These are phyloP conservation scores for Termitomyces sp. DNA, from an alignment of 768 basidiomycete genomes.

Conservation along the genomic window DNA sequence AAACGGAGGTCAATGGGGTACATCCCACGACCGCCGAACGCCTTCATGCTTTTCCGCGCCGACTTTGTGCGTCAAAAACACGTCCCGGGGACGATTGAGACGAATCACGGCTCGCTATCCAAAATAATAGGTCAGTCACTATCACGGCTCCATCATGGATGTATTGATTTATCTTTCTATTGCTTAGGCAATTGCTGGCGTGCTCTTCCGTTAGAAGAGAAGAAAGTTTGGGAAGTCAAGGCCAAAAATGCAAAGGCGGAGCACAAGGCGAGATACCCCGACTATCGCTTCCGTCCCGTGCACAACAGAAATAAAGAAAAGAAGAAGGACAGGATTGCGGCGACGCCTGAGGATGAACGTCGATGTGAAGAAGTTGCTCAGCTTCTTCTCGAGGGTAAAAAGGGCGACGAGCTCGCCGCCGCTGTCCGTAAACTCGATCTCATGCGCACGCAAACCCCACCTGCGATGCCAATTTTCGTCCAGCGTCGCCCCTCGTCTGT, in stretches of 20 bases:
- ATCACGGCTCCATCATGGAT: slow-evolving; percentile 8
- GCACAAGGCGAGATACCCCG: slow-evolving; percentile 63
- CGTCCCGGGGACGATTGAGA: slow-evolving; percentile 66
- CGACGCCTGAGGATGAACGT: slow-evolving; percentile 51
- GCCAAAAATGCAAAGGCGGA: slow-evolving; percentile 72
- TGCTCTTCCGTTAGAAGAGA: slow-evolving; percentile 63
- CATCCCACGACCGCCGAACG: slow-evolving; percentile 79
- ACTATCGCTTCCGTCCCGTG: slow-evolving; percentile 55
- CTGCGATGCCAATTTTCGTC: slow-evolving; percentile 20
- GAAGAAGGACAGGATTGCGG: slow-evolving; percentile 30
- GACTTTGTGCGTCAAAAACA: slow-evolving; percentile 78
- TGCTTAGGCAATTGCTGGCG: slow-evolving; percentile 74
- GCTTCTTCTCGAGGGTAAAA: slow-evolving; percentile 62
- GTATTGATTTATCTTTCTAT: slow-evolving; percentile 18
- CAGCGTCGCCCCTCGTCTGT: slow-evolving; percentile 57
- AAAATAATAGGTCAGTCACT: slow-evolving; percentile 48
- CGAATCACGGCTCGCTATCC: slow-evolving; percentile 24
- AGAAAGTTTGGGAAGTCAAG: slow-evolving; percentile 64
- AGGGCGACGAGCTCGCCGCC: slow-evolving; percentile 60
- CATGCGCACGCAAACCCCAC: slow-evolving; percentile 11
- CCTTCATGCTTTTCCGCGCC: slow-evolving; percentile 83
- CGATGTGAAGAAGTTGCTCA: slow-evolving; percentile 66
- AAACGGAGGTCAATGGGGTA: slow-evolving; percentile 59
- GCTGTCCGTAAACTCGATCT: slow-evolving; percentile 53
- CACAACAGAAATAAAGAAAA: slow-evolving; percentile 46